Evolutionary conservation across 1,139 yeast genomes (phyloP).

Genomic region (Meyerozyma smithsonii): DNA sequence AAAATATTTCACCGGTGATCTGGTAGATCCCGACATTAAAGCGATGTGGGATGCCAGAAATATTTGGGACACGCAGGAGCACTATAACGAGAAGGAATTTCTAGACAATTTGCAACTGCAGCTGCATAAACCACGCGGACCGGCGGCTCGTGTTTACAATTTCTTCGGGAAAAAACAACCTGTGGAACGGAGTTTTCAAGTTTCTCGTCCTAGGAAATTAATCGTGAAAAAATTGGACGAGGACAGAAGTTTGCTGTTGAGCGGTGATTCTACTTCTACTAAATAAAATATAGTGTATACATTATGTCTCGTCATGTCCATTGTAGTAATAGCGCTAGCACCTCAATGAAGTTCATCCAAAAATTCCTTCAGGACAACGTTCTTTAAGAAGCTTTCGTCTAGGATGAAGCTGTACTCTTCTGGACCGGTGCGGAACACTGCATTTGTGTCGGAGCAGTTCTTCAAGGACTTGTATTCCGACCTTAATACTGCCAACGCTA

Average conservation of each 20-base stretch:
- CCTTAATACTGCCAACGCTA: conserved; percentile 52
- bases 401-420: conserved; percentile 37
- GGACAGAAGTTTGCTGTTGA: conserved; percentile 4
- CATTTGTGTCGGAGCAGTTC: conserved; percentile 31
- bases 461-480: conserved; percentile 50
- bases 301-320: background rate
- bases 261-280: conserved; percentile 3
- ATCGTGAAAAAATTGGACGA: conserved; percentile 21
- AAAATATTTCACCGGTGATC: conserved; percentile 34
- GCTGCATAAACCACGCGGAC: background rate
- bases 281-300: background rate
- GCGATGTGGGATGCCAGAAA: conserved; percentile 47
- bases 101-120: background rate
- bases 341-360: conserved; percentile 16
- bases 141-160: background rate
- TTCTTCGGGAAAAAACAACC: conserved; percentile 1
- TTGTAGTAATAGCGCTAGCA: background rate
- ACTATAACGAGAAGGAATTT: conserved; percentile 2
- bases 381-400: conserved; percentile 54
- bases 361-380: conserved; percentile 49
- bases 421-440: conserved; percentile 23
- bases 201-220: conserved; percentile 39
- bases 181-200: conserved; percentile 30
- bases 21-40: conserved; percentile 48
- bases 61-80: conserved; percentile 5